Conservation (phyloP, 257 asterid genomes). For the Solanum chiquidenum region DNA sequence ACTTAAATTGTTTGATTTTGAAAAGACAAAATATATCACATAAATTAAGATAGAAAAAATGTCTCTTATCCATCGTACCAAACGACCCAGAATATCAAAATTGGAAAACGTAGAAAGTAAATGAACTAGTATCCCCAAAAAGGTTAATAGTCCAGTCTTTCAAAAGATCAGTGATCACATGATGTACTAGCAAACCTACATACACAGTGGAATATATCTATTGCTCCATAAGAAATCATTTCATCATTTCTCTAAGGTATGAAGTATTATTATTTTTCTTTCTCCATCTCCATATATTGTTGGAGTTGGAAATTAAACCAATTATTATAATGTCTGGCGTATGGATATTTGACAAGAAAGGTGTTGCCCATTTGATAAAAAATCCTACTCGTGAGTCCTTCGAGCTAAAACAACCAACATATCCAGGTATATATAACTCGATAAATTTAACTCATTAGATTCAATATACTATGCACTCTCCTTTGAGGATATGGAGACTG, state of each 20-base stretch:
- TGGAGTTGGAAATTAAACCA: background rate
- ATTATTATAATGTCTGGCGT: slow-evolving; percentile 24
- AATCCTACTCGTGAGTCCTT: slow-evolving; percentile 33
- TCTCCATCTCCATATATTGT: background rate
- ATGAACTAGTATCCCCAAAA: background rate
- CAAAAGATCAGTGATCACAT: background rate
- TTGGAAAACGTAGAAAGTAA: background rate
- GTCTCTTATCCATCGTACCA: background rate
- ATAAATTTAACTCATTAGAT: background rate
- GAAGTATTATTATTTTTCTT: background rate
- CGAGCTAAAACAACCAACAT: slow-evolving; percentile 11
- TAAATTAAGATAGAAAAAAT: too few relatives aligned
- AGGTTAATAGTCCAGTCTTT: background rate
- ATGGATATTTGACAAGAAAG: slow-evolving; percentile 32
- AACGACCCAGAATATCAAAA: background rate
- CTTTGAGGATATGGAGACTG: background rate
- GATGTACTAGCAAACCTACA: background rate
- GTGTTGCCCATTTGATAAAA: slow-evolving; percentile 14
- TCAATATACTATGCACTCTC: background rate
- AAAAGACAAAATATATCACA: too few relatives aligned
- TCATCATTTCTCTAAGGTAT: background rate
- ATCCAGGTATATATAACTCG: background rate
- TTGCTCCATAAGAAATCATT: background rate
- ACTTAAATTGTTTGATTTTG: too few relatives aligned
- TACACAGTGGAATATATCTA: background rate